These are phyloP conservation scores for Penicillium pancosmium DNA, from an alignment of 495 filamentous ascomycete species.

Conservation along the genomic window DNA sequence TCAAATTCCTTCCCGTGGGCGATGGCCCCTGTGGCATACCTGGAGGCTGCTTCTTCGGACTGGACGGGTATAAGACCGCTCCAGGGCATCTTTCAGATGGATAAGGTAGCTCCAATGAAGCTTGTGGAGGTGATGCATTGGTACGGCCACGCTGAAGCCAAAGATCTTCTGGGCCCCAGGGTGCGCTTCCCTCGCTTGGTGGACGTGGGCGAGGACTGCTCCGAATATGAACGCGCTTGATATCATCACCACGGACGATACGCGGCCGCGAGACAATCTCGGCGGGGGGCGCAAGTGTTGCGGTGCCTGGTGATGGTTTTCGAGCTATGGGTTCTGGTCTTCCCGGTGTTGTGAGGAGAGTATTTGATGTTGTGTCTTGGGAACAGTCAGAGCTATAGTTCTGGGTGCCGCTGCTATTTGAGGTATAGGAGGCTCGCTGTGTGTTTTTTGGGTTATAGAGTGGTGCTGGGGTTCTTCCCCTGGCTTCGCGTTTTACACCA, in stretches of 20 bases:
- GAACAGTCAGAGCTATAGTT: conserved; percentile 15
- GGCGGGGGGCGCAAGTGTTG: conserved; percentile 18
- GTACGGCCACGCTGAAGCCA: conserved; percentile 30
- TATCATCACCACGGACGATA: conserved; percentile 39
- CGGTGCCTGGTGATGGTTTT: conserved; percentile 6
- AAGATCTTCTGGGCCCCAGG: conserved; percentile 39
- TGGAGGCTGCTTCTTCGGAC: conserved; percentile 20
- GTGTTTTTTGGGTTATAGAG: conserved; percentile 5
- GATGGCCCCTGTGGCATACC: conserved; percentile 22
- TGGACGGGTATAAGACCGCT: conserved; percentile 22
- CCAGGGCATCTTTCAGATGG: conserved; percentile 24
- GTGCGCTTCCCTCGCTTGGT: conserved; percentile 27
- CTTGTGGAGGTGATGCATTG: neutral
- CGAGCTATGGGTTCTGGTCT: conserved; percentile 3
- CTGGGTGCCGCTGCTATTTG: conserved; percentile 14
- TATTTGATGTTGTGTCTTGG: conserved; percentile 12
- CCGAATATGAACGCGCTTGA: conserved; percentile 39
- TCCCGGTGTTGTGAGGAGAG: conserved; percentile 11
- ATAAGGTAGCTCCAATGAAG: conserved; percentile 21
- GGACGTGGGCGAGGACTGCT: conserved; percentile 33
- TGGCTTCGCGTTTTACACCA: neutral
- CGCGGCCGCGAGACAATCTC: conserved; percentile 41
- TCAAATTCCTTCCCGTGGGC: conserved; percentile 40
- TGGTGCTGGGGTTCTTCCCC: conserved; percentile 4
- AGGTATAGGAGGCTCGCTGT: conserved; percentile 6